These are phyloP conservation scores for Phytophthora vignae DNA, from an alignment of 352 stramenopile genomes.

Conservation along the genomic window DNA sequence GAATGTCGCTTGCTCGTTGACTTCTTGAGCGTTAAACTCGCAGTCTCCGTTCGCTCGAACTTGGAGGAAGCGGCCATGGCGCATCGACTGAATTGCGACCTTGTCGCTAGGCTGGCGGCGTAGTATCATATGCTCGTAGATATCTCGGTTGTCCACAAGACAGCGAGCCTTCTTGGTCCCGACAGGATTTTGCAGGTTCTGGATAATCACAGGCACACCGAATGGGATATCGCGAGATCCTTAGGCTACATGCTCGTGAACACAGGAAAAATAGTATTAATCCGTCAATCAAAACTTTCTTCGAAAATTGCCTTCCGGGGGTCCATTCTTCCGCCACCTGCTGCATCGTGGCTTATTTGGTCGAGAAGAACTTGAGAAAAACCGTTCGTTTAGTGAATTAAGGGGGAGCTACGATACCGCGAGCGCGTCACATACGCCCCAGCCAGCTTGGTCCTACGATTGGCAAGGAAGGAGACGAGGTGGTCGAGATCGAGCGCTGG, in stretches of 20 bases:
- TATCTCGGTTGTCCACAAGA: conserved; percentile 4
- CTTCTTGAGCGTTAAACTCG: neutral
- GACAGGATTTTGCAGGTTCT: conserved; percentile 30
- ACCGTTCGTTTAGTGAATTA: no score
- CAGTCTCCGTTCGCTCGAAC: neutral
- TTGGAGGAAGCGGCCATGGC: neutral
- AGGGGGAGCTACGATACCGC: no score
- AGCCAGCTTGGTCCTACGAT: no score
- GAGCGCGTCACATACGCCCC: no score
- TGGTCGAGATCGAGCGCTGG: no score
- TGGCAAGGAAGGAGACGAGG: no score
- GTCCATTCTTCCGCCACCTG: no score
- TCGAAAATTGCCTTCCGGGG: no score
- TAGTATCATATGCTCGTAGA: neutral
- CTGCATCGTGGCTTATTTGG: no score
- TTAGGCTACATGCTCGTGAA: neutral
- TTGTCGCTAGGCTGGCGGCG: neutral
- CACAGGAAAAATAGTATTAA: no score
- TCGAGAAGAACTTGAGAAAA: no score
- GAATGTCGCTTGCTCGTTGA: neutral
- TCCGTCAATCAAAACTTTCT: no score
- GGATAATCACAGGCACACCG: conserved; percentile 22
- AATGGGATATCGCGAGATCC: conserved; percentile 30
- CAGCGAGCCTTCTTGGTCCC: conserved; percentile 19
- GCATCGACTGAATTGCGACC: neutral